Evolutionary conservation across 1,284 basidiomycete genomes (phyloP).

Genomic region (Gymnopus androsaceus): DNA sequence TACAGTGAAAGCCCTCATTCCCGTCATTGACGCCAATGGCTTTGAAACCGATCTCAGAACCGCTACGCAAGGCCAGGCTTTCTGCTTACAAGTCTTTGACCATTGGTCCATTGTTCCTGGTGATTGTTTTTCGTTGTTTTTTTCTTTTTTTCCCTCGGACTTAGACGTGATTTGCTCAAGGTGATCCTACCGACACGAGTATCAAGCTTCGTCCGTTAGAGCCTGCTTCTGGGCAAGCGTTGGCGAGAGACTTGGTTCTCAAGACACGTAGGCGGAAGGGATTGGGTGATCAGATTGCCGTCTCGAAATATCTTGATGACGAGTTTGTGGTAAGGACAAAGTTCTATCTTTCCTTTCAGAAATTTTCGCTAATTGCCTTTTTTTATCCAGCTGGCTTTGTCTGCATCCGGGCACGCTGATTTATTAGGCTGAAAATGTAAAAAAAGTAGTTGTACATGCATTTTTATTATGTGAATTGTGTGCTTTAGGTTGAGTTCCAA

Average conservation of each 20-base stretch:
- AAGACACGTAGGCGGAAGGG: constrained; percentile 97
- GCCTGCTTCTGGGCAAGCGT: constrained; percentile 92
- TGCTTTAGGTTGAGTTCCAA: too few relatives aligned
- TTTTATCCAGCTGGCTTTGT: constrained; percentile 81
- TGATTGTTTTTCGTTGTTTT: constrained; percentile 30
- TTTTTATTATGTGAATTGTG: too few relatives aligned
- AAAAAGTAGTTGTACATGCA: neutral
- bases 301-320: constrained; percentile 93
- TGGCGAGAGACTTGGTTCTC: constrained; percentile 90
- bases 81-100: constrained; percentile 94
- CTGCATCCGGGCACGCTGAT: constrained; percentile 89
- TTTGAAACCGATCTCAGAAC: constrained; percentile 98
- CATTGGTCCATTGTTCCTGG: constrained; percentile 99
- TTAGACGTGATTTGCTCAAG: constrained; percentile 47
- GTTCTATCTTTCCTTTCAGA: constrained; percentile 26
- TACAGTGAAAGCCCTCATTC: constrained; percentile 96
- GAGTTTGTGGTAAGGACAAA: constrained; percentile 78
- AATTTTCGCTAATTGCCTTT: constrained; percentile 8
- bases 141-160: constrained; percentile 13
- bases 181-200: constrained; percentile 94
- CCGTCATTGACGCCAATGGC: constrained; percentile 97
- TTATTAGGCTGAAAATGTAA: constrained; percentile 55
- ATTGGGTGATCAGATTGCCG: constrained; percentile 89
- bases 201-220: constrained; percentile 96
- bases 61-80: constrained; percentile 96